Percentiles rank a stretch among this genome's conserved stretches.
Evolutionary conservation across 1,139 yeast genomes (phyloP).

Genomic region (Suhomyces panamericanus): DNA sequence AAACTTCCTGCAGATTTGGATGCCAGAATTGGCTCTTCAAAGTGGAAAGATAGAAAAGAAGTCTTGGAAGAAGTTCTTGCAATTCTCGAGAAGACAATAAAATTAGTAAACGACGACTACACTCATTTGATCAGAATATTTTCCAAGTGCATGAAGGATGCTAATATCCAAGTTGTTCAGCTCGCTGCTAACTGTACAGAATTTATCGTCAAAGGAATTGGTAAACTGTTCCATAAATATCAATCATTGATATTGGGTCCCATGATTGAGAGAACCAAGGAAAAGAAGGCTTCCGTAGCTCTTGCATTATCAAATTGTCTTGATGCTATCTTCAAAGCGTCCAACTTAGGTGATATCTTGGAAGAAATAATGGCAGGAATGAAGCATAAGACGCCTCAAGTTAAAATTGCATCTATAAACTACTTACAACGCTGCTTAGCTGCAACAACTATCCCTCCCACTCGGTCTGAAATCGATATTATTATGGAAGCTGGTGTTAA

Average conservation of each 20-base stretch:
- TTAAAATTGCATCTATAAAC: constrained; percentile 67
- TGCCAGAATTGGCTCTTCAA: constrained; percentile 54
- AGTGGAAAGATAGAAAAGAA: constrained; percentile 94
- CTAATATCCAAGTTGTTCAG: constrained; percentile 84
- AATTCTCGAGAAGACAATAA: constrained; percentile 52
- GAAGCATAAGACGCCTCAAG: constrained; percentile 82
- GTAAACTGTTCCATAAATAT: constrained; percentile 56
- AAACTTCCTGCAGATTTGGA: constrained; percentile 67
- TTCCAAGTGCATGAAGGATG: constrained; percentile 82
- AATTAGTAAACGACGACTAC: constrained; percentile 53
- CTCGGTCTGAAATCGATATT: constrained; percentile 51
- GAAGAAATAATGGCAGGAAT: constrained; percentile 61
- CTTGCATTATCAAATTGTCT: constrained; percentile 68
- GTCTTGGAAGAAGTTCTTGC: constrained; percentile 68
- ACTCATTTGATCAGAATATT: constrained; percentile 57
- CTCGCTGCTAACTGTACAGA: constrained; percentile 72
- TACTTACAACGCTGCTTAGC: constrained; percentile 67
- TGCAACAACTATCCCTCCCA: constrained; percentile 51
- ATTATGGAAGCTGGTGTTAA: constrained; percentile 59
- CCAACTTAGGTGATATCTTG: constrained; percentile 58
- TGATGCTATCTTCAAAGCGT: constrained; percentile 57
- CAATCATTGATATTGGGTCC: constrained; percentile 56
- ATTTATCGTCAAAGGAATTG: constrained; percentile 66
- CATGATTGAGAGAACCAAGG: constrained; percentile 80
- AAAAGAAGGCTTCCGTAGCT: constrained; percentile 76